Evolutionary conservation across 2,329 filamentous ascomycete species (phyloP), one percentile per base, ranked within the genome.

Genomic region (Arthrobotrys entomopaga): DNA sequence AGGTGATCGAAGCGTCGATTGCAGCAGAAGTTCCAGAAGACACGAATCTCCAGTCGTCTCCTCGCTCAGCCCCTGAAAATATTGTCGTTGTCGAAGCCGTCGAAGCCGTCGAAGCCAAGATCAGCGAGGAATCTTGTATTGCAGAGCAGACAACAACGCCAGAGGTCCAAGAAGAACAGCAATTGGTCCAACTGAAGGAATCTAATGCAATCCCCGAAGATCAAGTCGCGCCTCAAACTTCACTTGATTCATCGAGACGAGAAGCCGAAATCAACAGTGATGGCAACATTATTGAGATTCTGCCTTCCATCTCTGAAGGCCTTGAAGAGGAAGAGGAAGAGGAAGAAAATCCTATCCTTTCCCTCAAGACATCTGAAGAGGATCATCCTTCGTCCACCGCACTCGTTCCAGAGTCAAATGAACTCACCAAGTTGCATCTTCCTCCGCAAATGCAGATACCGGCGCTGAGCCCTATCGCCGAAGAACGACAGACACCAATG

Each of bases 231-330:
- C 15, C 43, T 11, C 52, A 38, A 11, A 15, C 42, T 29, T 26
- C 13, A 19, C 26, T 24, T 19, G 56, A 54, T 38, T 13, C 11
- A 19, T 20, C 26, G 16, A 11, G 15, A 3, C 34, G 49, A 13
- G 56, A 73, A 34, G 40, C 46, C 13, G 49, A 61, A 43, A 50
- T 66, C 15, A 40, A 38, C 24, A 29, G 19, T 16, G 38, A 60
- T 50, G 54, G 48, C 38, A 24, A 15, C 26, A 48, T 26, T 43
- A 40, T 72, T 38, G 60, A 72, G 16, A 26, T 73, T 11, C 34
- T 66, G 22, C 61, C 69, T 10, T 42, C 48, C 6, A 63, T 63
- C n/a, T 66, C 61, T 5, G 61, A 73, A 49, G 56, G 50, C 22
- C 26, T 38, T 26, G 69, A 61, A 53, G 40, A 46, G 24, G 56